Conservation (phyloP, 192 early-diverging fungal species). For the Umbelopsis isabellina region DNA sequence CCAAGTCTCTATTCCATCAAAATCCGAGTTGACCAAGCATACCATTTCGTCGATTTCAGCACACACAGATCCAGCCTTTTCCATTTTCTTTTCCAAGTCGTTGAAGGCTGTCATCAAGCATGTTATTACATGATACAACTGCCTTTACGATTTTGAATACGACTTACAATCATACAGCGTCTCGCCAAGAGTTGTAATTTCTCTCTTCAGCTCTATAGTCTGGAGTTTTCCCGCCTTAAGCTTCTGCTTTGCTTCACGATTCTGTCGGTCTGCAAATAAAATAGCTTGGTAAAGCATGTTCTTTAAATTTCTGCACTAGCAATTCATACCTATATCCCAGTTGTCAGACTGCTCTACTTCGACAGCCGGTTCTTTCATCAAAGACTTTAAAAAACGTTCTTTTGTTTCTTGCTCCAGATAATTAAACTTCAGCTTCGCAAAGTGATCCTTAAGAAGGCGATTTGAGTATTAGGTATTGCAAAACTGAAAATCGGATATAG, state of each 20-base stretch:
- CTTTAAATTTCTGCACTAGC: neutral
- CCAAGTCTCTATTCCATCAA: neutral
- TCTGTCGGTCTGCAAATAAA: slow-evolving; percentile 4
- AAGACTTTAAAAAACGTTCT: slow-evolving; percentile 50
- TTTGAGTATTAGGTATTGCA: neutral
- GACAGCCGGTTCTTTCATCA: slow-evolving; percentile 45
- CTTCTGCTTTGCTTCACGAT: slow-evolving; percentile 32
- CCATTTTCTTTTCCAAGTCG: slow-evolving; percentile 2
- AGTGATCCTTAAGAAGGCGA: slow-evolving; percentile 44
- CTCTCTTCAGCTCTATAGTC: slow-evolving; percentile 14
- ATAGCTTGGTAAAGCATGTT: neutral
- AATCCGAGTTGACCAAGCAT: neutral
- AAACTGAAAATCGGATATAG: neutral
- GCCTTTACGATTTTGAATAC: too few relatives aligned
- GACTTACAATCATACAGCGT: slow-evolving; percentile 16
- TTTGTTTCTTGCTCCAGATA: slow-evolving; percentile 60
- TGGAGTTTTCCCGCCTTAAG: slow-evolving; percentile 32
- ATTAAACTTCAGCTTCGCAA: slow-evolving; percentile 58
- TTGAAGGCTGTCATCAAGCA: neutral
- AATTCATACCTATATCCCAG: slow-evolving; percentile 24
- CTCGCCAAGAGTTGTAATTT: slow-evolving; percentile 21
- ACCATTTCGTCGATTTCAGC: slow-evolving; percentile 28
- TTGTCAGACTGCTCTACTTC: slow-evolving; percentile 41
- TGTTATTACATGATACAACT: neutral
- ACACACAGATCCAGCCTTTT: slow-evolving; percentile 9